phyloP scores from a whole-genome alignment of 2,329 filamentous ascomycete species.

The Neoascochyta sp. region DNA sequence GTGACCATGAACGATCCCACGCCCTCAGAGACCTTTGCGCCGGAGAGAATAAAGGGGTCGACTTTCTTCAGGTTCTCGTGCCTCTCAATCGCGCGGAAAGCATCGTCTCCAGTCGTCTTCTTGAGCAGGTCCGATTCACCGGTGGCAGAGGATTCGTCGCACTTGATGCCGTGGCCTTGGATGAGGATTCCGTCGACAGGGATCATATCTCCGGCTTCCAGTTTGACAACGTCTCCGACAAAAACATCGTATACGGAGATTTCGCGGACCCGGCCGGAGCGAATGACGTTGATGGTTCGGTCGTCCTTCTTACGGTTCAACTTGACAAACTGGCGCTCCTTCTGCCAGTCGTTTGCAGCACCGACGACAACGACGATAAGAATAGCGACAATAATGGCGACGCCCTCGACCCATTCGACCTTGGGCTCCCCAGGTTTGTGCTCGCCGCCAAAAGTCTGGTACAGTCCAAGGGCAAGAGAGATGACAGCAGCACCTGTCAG shows the following conservation, averaged over 20 bases:
- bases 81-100: slow-evolving; percentile 61
- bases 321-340: slow-evolving; percentile 76
- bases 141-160: slow-evolving; percentile 70
- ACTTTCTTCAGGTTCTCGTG: slow-evolving; percentile 61
- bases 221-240: slow-evolving; percentile 67
- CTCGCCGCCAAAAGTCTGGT: slow-evolving; percentile 61
- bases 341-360: slow-evolving; percentile 78
- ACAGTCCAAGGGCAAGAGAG: slow-evolving; percentile 70
- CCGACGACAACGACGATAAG: slow-evolving; percentile 72
- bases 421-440: slow-evolving; percentile 52
- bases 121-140: slow-evolving; percentile 70
- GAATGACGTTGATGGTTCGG: slow-evolving; percentile 67
- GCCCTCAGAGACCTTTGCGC: slow-evolving; percentile 72
- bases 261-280: slow-evolving; percentile 67
- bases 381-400: slow-evolving; percentile 74
- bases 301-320: slow-evolving; percentile 78
- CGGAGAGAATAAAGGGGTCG: slow-evolving; percentile 85
- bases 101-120: slow-evolving; percentile 63
- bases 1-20: slow-evolving; percentile 74
- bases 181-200: slow-evolving; percentile 70
- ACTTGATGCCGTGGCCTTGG: slow-evolving; percentile 62
- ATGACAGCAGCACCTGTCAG: slow-evolving; percentile 62
- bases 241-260: slow-evolving; percentile 64
- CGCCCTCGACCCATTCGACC: slow-evolving; percentile 78
- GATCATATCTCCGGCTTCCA: slow-evolving; percentile 67